Conservation (phyloP, 2,329 filamentous ascomycete species). For the Ascosphaera apis region DNA sequence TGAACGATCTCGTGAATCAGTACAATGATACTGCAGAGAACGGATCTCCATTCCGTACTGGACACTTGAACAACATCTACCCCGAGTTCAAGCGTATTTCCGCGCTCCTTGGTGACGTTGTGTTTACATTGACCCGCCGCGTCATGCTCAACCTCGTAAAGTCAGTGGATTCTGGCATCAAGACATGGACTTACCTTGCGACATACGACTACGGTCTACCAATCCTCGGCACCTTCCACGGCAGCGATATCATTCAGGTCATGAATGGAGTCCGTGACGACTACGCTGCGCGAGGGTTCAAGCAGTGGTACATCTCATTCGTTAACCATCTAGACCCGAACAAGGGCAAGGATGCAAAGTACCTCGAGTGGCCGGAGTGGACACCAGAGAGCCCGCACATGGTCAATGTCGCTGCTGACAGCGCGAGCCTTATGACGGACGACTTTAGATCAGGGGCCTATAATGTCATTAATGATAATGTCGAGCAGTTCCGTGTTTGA, state of each 20-base stretch:
- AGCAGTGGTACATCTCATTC: slow-evolving; percentile 52
- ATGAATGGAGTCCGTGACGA: slow-evolving; percentile 43
- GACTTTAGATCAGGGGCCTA: slow-evolving; percentile 25
- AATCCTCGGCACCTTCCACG: slow-evolving; percentile 55
- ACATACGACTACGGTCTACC: slow-evolving; percentile 50
- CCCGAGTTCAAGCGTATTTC: slow-evolving; percentile 57
- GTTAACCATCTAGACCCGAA: slow-evolving; percentile 51
- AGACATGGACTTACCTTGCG: slow-evolving; percentile 51
- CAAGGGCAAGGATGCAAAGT: slow-evolving; percentile 19
- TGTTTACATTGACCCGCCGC: slow-evolving; percentile 50
- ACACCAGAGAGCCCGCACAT: no score
- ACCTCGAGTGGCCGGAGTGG: slow-evolving; percentile 33
- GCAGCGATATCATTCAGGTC: slow-evolving; percentile 42
- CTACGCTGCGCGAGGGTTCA: slow-evolving; percentile 34
- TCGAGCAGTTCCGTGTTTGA: slow-evolving; percentile 7
- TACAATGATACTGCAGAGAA: slow-evolving; percentile 33
- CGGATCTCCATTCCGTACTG: slow-evolving; percentile 52
- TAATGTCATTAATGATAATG: slow-evolving; percentile 16
- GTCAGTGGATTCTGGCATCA: slow-evolving; percentile 31
- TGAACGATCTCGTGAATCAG: slow-evolving; percentile 34
- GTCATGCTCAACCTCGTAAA: slow-evolving; percentile 31
- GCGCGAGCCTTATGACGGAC: slow-evolving; percentile 17
- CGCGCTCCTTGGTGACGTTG: slow-evolving; percentile 51
- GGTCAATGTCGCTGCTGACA: no score
- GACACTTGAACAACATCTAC: slow-evolving; percentile 45